Evolutionary conservation across 1,284 basidiomycete species (phyloP).

Genomic region (Fomes fomentarius): DNA sequence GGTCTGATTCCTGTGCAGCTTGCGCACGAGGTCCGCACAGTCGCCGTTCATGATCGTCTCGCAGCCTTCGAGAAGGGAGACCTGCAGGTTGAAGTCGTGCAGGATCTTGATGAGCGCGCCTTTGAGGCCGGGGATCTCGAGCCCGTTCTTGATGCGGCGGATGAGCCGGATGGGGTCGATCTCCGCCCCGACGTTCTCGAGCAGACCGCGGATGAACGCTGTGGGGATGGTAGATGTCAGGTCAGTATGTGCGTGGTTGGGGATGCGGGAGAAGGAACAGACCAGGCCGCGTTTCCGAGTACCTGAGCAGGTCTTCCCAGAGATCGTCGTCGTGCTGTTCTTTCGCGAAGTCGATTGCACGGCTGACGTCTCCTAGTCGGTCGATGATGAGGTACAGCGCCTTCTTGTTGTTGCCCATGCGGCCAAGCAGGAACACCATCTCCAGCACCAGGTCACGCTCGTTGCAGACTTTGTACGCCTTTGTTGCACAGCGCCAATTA

Average conservation of each 20-base stretch:
- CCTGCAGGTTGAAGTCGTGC: conserved; percentile 92
- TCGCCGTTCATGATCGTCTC: conserved; percentile 86
- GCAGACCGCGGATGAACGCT: conserved; percentile 93
- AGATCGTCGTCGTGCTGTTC: conserved; percentile 97
- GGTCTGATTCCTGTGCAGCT: conserved; percentile 76
- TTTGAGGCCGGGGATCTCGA: conserved; percentile 95
- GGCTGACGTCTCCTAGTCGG: conserved; percentile 88
- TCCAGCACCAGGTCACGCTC: conserved; percentile 89
- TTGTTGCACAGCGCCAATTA: background rate
- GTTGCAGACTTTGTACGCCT: conserved; percentile 91
- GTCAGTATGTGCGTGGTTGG: conserved; percentile 1
- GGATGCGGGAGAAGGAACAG: conserved; percentile 26
- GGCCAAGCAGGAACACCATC: conserved; percentile 97
- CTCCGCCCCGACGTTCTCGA: conserved; percentile 96
- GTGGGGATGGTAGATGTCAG: background rate
- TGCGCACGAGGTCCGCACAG: conserved; percentile 70
- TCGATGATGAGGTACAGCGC: conserved; percentile 96
- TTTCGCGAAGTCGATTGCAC: conserved; percentile 97
- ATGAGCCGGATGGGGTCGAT: conserved; percentile 96
- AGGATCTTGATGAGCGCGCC: conserved; percentile 95
- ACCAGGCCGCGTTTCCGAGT: conserved; percentile 94
- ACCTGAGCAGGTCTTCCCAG: conserved; percentile 95
- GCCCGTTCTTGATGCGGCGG: conserved; percentile 91
- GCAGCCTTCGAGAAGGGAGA: conserved; percentile 89
- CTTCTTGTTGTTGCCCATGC: conserved; percentile 97